A percentile compares a stretch with the other conserved stretches of the same genome.
phyloP scores from a whole-genome alignment of 768 basidiomycete genomes.

The Pulveroboletus sp. region DNA sequence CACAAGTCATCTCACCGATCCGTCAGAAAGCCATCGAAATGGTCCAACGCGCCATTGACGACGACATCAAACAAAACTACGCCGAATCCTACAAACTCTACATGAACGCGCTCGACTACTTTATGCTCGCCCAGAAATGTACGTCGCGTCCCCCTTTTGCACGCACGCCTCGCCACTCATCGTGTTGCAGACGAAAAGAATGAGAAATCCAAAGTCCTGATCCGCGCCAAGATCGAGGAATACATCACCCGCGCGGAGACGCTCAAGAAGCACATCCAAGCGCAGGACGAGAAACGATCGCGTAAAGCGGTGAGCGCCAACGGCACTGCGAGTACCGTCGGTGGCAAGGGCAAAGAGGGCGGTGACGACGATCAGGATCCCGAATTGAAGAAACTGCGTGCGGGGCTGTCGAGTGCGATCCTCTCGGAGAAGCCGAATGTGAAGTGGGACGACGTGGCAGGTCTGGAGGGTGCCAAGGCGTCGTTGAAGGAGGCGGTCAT shows the following conservation, averaged over 20 bases:
- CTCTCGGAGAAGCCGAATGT: slow-evolving; percentile 93
- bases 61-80: slow-evolving; percentile 92
- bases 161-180: neutral
- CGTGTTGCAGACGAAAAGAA: slow-evolving; percentile 72
- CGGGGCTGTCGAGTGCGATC: slow-evolving; percentile 84
- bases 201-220: slow-evolving; percentile 83
- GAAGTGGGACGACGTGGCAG: slow-evolving; percentile 98
- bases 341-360: slow-evolving; percentile 47
- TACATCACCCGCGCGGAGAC: slow-evolving; percentile 91
- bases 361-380: slow-evolving; percentile 78
- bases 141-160: slow-evolving; percentile 5
- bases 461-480: slow-evolving; percentile 92
- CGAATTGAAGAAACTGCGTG: slow-evolving; percentile 95
- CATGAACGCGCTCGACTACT: slow-evolving; percentile 95
- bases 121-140: slow-evolving; percentile 97
- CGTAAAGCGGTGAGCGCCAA: slow-evolving; percentile 50
- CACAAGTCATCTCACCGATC: slow-evolving; percentile 15
- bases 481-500: slow-evolving; percentile 98
- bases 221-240: slow-evolving; percentile 84
- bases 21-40: slow-evolving; percentile 80
- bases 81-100: slow-evolving; percentile 92
- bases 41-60: slow-evolving; percentile 89
- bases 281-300: slow-evolving; percentile 55
- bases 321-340: slow-evolving; percentile 39
- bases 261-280: slow-evolving; percentile 76